phyloP scores from a whole-genome alignment of 2,329 filamentous ascomycete genomes.

The Fusarium multiceps region DNA sequence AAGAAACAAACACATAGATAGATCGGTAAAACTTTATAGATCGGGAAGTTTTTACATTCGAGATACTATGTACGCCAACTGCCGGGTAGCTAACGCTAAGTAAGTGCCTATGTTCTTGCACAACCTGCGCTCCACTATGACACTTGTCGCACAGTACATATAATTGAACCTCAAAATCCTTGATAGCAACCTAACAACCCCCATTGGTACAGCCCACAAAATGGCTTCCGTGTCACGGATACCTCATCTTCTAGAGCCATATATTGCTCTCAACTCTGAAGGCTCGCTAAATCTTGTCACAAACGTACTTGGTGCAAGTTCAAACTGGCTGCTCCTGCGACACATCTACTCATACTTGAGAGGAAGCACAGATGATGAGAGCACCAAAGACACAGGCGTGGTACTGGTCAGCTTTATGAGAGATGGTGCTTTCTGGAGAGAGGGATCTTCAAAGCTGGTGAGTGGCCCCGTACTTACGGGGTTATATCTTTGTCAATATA shows the following conservation, averaged over 20 bases:
- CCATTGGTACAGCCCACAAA: background rate
- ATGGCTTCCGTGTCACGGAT: conserved; percentile 59
- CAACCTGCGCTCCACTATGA: conserved; percentile 15
- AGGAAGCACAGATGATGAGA: conserved; percentile 36
- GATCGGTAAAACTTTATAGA: background rate
- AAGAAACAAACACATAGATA: background rate
- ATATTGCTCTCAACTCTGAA: conserved; percentile 68
- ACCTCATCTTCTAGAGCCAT: conserved; percentile 73
- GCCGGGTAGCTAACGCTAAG: background rate
- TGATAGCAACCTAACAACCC: conserved; percentile 18
- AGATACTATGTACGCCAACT: background rate
- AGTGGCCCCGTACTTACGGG: background rate
- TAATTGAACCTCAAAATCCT: conserved; percentile 33
- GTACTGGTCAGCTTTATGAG: conserved; percentile 87
- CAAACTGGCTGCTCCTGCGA: conserved; percentile 73
- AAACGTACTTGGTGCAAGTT: conserved; percentile 71
- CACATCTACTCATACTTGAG: conserved; percentile 62
- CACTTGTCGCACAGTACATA: conserved; percentile 33
- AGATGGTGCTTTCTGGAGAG: conserved; percentile 81
- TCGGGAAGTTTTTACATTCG: background rate
- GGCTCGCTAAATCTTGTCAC: conserved; percentile 74
- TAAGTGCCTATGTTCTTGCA: background rate
- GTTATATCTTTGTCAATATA: background rate
- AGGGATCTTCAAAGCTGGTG: conserved; percentile 75
- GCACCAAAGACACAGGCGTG: conserved; percentile 60